Evolutionary conservation across 2,329 filamentous ascomycete genomes (phyloP), one percentile per base, ranked within the genome.

Genomic region (Gliomastix tumulicola): DNA sequence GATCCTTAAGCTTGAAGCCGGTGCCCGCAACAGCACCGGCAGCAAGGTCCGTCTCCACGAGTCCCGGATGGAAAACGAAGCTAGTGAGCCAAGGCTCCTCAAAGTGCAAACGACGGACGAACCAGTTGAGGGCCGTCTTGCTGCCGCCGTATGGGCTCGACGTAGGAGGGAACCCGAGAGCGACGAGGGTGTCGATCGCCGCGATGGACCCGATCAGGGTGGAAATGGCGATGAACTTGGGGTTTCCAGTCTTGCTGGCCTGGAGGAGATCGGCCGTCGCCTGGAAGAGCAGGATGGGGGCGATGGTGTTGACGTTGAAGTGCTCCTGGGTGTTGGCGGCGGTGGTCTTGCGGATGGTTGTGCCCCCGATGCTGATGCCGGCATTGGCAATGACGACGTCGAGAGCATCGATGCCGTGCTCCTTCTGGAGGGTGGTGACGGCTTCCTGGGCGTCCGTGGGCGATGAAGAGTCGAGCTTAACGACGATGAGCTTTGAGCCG

Each of bases 21-120:
- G n/a, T n/a, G n/a, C n/a, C n/a, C n/a, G n/a, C n/a, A n/a, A n/a
- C n/a, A n/a, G n/a, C n/a, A n/a, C n/a, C n/a, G n/a, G n/a, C n/a
- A n/a, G n/a, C n/a, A n/a, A n/a, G n/a, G n/a, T 38, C 36, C 7
- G 36, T 38, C 12, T 18, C 15, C 13, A 45, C 43, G 19, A 45
- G 12, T 10, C 43, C 43, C 1, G 41, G 43, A 15, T 44, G 41
- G 15, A 45, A 32, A 11, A 38, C 37, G 4, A 40, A 37, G 22
- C 21, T 38, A 12, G 42, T 50, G 17, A 53, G 34, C 50, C 50
- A 53, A 0, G 41, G 37, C 42, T 53, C 46, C 22, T 53, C 50
- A 17, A 46, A 40, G 39, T 45, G 42, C 13, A 49, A 44, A 13
- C 25, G n/a, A n/a, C 25, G n/a, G 10, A 28, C 4, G 17, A 28